Evolutionary conservation across 2,329 filamentous ascomycete genomes (phyloP), one percentile per base, ranked within the genome.

Genomic region (Rasamsonia emersonii): DNA sequence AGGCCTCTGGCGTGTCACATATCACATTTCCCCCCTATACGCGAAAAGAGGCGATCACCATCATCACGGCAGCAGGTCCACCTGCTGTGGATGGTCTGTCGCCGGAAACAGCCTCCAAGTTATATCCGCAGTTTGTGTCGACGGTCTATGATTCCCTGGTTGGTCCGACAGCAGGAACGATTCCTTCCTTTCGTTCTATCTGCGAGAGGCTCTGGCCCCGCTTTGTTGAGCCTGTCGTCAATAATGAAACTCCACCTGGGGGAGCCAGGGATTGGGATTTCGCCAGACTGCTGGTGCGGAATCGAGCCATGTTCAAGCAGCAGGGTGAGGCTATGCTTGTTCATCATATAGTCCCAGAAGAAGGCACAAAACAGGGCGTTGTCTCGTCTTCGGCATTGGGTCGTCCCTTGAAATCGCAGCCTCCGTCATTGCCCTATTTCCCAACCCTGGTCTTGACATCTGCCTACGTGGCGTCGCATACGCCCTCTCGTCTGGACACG

Each of bases 101-200:
- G 27, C 46, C 30, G 40, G 51, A 58, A 14, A 17, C 25, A 11
- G 39, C 52, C 2, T 36, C 39, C 4, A 57, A 47, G 20, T 42
- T 68, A 7, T 66, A 72, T 41, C 66, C 75, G 9, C 78, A 86
- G 26, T 96, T 93, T 64, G 76, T 80, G 40, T 76, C 76, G 29
- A 84, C 85, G 4, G 77, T 94, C 9, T 91, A 93, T 69, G 91
- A 98, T 53, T 78, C 88, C 1, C 68, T 96, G 9, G 77, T 81
- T 29, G 84, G 81, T 41, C 77, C 85, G 28, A 86, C 86, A 3
- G 82, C 82, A 1, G 77, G 86, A 30, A 86, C 89, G 21, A 68
- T 96, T 9, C 70, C 81, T 1, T 73, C 75, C 8, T 86, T 94
- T 44, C 70, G 67, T 3, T 71, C 74, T 20, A 75, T 81, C 30